These are phyloP conservation scores for Phytophthora nicotianae DNA, from an alignment of 352 stramenopile genomes.

Conservation along the genomic window DNA sequence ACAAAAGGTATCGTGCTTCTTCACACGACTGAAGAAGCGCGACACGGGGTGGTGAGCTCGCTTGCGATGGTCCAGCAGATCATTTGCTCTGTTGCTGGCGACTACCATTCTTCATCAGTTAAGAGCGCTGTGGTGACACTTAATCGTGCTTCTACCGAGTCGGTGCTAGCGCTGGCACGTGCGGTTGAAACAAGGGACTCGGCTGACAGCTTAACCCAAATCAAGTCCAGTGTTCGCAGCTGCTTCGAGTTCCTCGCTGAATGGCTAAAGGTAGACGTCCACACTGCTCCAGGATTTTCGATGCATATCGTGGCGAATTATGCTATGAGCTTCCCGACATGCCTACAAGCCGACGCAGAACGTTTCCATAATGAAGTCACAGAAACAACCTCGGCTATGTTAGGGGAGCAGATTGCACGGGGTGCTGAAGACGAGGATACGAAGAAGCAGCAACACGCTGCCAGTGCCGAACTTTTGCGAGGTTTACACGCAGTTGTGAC, in stretches of 20 bases:
- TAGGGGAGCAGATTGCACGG: slow-evolving; percentile 14
- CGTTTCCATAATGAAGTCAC: slow-evolving; percentile 50
- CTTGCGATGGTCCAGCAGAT: slow-evolving; percentile 41
- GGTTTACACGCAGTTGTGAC: slow-evolving; percentile 41
- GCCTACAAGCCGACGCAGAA: slow-evolving; percentile 31
- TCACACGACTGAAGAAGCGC: slow-evolving; percentile 48
- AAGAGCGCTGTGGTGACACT: slow-evolving; percentile 42
- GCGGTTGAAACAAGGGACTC: slow-evolving; percentile 20
- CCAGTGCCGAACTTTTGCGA: slow-evolving; percentile 37
- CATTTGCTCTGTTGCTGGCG: slow-evolving; percentile 36
- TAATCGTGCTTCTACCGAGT: slow-evolving; percentile 49
- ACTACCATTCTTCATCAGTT: slow-evolving; percentile 26
- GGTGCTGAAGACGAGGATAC: slow-evolving; percentile 10
- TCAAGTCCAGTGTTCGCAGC: slow-evolving; percentile 34
- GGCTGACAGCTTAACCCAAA: slow-evolving; percentile 7
- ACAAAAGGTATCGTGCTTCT: slow-evolving; percentile 57
- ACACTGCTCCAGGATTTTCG: slow-evolving; percentile 40
- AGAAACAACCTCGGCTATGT: slow-evolving; percentile 19
- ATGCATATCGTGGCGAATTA: slow-evolving; percentile 51
- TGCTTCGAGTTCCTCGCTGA: slow-evolving; percentile 42
- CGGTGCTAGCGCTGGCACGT: slow-evolving; percentile 47
- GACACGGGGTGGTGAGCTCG: slow-evolving; percentile 41
- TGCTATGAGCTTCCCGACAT: slow-evolving; percentile 36
- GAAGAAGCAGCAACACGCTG: slow-evolving; percentile 29
- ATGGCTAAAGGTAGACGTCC: slow-evolving; percentile 50